Percentiles rank a stretch among this genome's conserved stretches.
phyloP scores from a whole-genome alignment of 768 basidiomycete species.

The Leccinum longicurvipes region DNA sequence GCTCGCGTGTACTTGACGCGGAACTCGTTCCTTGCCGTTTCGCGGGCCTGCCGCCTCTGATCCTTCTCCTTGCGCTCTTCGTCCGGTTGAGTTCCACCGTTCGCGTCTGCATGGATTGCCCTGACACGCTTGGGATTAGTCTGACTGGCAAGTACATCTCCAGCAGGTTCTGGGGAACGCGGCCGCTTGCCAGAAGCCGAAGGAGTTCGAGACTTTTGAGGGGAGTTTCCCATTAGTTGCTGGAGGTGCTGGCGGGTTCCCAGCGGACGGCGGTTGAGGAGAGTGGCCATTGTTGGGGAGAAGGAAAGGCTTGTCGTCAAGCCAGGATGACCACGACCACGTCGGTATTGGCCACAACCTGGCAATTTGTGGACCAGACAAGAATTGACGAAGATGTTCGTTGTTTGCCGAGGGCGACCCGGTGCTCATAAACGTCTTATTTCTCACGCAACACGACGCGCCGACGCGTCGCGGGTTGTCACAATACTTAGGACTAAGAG shows the following conservation, averaged over 20 bases:
- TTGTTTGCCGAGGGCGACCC: constrained; percentile 3
- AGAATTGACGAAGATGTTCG: constrained; percentile 5
- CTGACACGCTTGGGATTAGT: constrained; percentile 44
- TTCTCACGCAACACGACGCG: constrained; percentile 29
- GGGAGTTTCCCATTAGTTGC: constrained; percentile 32
- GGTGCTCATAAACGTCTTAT: constrained; percentile 9
- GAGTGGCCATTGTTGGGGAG: constrained; percentile 39
- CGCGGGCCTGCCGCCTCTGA: constrained; percentile 47
- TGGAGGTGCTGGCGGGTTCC: constrained; percentile 40
- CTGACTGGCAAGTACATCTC: constrained; percentile 28
- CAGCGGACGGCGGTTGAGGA: constrained; percentile 47
- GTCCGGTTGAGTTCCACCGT: constrained; percentile 26
- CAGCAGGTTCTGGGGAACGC: constrained; percentile 47
- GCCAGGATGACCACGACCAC: constrained; percentile 3
- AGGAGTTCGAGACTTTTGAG: constrained; percentile 33
- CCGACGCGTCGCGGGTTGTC: constrained; percentile 18
- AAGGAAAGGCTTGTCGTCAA: not conserved
- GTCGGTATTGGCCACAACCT: constrained; percentile 1
- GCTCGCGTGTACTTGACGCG: constrained; percentile 78
- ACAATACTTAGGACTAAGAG: too few relatives aligned
- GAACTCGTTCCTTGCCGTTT: constrained; percentile 66
- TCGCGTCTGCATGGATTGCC: constrained; percentile 26
- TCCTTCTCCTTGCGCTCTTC: constrained; percentile 45
- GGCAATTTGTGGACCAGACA: not conserved
- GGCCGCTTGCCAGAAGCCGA: constrained; percentile 43